Conservation (phyloP, 164 flowering plant genomes). For the Dillenia turbinata region DNA sequence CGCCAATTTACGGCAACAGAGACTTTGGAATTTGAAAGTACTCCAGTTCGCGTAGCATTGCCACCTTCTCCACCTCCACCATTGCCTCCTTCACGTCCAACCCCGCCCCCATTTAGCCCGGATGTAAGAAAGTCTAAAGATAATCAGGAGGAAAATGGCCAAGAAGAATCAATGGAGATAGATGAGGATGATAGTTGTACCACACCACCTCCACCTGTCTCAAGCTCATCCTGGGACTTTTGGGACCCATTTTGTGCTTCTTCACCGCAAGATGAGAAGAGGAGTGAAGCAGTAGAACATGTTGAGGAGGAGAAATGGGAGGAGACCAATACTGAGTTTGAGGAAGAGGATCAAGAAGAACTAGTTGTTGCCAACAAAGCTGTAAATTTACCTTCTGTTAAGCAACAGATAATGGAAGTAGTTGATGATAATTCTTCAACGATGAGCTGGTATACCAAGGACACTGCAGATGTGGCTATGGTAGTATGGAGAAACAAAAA, state of each 20-base stretch:
- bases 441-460: constrained; percentile 47
- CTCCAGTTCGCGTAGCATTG: constrained; percentile 17
- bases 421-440: constrained; percentile 51
- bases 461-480: constrained; percentile 44
- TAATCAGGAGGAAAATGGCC: constrained; percentile 11
- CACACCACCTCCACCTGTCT: constrained; percentile 51
- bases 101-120: constrained; percentile 66
- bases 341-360: constrained; percentile 39
- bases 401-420: constrained; percentile 27
- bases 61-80: constrained; percentile 58
- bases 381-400: constrained; percentile 16
- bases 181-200: constrained; percentile 30
- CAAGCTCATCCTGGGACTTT: constrained; percentile 45
- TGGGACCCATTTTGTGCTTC: constrained; percentile 49
- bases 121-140: constrained; percentile 22
- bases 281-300: constrained; percentile 25
- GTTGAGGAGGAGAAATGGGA: constrained; percentile 73
- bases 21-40: constrained; percentile 41
- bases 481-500: constrained; percentile 46
- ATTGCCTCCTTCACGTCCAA: constrained; percentile 67
- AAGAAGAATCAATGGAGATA: constrained; percentile 43
- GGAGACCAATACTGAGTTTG: constrained; percentile 64
- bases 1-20: constrained; percentile 80
- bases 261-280: constrained; percentile 15
- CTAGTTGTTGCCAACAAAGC: constrained; percentile 13